Base-by-base conservation (phyloP, 1,139 yeast genomes). In the Magnusiomyces tetraspermus region DNA sequence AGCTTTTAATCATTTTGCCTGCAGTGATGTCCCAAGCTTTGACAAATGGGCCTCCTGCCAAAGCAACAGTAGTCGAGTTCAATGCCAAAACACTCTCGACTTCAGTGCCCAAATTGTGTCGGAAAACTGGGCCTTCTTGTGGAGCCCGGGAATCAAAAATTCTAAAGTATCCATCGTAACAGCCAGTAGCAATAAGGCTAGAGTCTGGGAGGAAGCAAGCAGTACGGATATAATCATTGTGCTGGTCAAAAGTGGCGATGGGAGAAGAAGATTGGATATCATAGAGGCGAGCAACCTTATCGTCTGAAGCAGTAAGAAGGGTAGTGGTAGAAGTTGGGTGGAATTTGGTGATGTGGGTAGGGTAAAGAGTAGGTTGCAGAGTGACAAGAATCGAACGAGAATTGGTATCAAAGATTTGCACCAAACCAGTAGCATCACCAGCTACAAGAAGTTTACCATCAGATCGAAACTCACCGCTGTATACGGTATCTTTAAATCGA, bases 311-410 rank as follows among this genome's bases (percentile, higher is more conserved):
- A 2, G 96, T 85, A 26, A 89, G 74, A 55, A 92, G 70, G 56
- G 85, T 85, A 48, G 87, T 80, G 19, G 82, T 78, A 44, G 80
- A 73, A 2, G 82, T 72, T 11, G 94, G 89, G 61, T 87, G 92
- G 70, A 88, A 92, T 66, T 86, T 88, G n/a, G 97, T 89, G 28
- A 90, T 96, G 64, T 87, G 97, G 0, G 95, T 85, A 11, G 97
- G 90, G 67, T 87, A 89, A 21, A 83, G 72, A 0, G 94, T 83
- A 2, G 97, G 96, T 54, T 79, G 78, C 49, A 92, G 74, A 37
- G 94, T 82, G 44, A 90, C 87, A 54, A 92, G 74, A 44, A 89
- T 74, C 24, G 87, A 82, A 61, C 95, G 76, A 36, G 96, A 90
- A 59, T 80, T 82, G 46, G 95, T 82, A 66, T 88, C 95, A 66